A percentile compares a stretch with the other conserved stretches of the same genome.
These are phyloP conservation scores for Tetrapisispora iriomotensis DNA, from an alignment of 805 yeast species.

Conservation along the genomic window DNA sequence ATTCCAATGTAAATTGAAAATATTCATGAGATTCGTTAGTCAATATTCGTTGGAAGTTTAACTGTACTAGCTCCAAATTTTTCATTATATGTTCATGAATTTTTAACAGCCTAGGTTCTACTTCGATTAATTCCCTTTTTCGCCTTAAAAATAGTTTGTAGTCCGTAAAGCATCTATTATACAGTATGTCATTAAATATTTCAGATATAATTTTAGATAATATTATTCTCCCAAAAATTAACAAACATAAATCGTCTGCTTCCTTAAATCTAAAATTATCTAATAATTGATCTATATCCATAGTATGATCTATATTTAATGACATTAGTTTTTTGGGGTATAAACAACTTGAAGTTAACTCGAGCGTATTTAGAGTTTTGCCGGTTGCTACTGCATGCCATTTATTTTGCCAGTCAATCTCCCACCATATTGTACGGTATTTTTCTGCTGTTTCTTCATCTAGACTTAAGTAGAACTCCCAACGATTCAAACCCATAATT, in stretches of 20 bases:
- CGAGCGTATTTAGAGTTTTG: slow-evolving; percentile 6
- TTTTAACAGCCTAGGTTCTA: not conserved
- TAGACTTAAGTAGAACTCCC: slow-evolving; percentile 12
- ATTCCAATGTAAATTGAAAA: not conserved
- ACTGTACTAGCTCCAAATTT: not conserved
- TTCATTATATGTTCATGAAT: not conserved
- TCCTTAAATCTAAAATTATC: slow-evolving; percentile 3
- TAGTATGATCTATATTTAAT: slow-evolving; percentile 8
- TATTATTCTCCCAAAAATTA: slow-evolving; percentile 5
- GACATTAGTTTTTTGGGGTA: slow-evolving; percentile 10
- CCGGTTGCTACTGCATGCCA: slow-evolving; percentile 11
- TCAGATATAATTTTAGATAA: slow-evolving; percentile 5
- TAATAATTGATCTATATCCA: slow-evolving; percentile 6
- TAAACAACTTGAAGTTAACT: slow-evolving; percentile 6
- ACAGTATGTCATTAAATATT: slow-evolving; percentile 3
- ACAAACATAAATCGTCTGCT: not conserved
- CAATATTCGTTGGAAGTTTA: not conserved
- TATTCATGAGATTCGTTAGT: not conserved
- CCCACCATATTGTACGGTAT: slow-evolving; percentile 13
- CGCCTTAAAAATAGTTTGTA: slow-evolving; percentile 6
- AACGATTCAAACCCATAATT: slow-evolving; percentile 6
- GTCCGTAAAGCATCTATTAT: slow-evolving; percentile 6
- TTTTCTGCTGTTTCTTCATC: slow-evolving; percentile 8
- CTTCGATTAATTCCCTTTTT: not conserved
- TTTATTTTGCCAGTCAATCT: slow-evolving; percentile 13